Percentiles rank a stretch among this genome's conserved stretches.
These are phyloP conservation scores for Straminergon stramineum DNA, from an alignment of 225 moss, liverwort and hornwort species.

Conservation along the genomic window DNA sequence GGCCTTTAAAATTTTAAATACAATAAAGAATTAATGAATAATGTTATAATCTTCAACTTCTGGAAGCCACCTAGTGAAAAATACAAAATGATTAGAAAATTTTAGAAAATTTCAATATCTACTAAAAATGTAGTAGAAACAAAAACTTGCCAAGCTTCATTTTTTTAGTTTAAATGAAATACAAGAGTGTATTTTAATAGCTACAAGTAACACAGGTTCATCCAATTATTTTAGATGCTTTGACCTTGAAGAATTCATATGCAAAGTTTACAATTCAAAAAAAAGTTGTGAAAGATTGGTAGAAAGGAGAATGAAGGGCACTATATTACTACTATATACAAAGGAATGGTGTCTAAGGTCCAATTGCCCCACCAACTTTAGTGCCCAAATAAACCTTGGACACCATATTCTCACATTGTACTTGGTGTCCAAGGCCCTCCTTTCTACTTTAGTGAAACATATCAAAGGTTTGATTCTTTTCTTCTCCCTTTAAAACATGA, in stretches of 20 bases:
- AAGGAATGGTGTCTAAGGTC: not conserved
- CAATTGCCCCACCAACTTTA: not conserved
- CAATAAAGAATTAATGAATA: not conserved
- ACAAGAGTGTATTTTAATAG: not conserved
- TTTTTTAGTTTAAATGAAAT: not conserved
- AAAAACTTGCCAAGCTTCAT: not conserved
- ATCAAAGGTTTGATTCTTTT: not conserved
- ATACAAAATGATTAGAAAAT: not conserved
- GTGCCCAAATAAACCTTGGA: not conserved
- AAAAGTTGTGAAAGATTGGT: not conserved
- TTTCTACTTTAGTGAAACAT: not conserved
- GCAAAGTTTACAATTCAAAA: not conserved
- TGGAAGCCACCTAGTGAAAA: not conserved
- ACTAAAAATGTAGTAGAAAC: too few species aligned
- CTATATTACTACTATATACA: accelerated
- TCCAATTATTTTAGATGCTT: not conserved
- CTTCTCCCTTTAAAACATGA: accelerated
- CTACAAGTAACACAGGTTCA: accelerated
- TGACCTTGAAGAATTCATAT: not conserved
- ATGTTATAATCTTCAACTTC: not conserved
- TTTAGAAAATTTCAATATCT: not conserved
- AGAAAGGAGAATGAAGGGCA: not conserved
- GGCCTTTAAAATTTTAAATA: too few species aligned
- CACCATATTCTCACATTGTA: not conserved
- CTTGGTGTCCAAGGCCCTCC: not conserved